Conservation (phyloP, 306 rosid species). For the Lotus japonicus region DNA sequence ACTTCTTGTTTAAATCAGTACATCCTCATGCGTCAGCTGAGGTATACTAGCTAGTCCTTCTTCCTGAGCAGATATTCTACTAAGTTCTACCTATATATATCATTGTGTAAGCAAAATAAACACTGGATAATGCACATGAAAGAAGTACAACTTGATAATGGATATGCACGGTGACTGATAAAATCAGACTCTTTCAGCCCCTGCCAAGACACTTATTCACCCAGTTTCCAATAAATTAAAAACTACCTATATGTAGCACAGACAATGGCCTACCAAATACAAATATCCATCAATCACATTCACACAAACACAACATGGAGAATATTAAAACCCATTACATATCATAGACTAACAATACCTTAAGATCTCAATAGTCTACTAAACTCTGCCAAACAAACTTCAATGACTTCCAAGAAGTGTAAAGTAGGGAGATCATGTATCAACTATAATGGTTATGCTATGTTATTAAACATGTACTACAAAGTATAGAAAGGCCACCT, state of each 20-base stretch:
- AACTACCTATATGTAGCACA: not conserved
- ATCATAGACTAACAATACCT: conserved; percentile 6
- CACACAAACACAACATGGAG: not conserved
- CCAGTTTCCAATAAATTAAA: conserved; percentile 7
- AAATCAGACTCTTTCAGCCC: conserved; percentile 19
- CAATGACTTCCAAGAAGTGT: conserved; percentile 25
- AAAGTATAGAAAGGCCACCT: not conserved
- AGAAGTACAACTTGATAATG: conserved; percentile 12
- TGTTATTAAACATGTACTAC: conserved; percentile 15
- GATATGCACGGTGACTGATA: conserved; percentile 10
- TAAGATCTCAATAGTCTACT: conserved; percentile 7
- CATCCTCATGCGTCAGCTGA: conserved; percentile 7
- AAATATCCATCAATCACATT: conserved; percentile 11
- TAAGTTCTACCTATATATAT: not conserved
- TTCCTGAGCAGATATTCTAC: not conserved
- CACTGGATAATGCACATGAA: not conserved
- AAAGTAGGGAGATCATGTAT: not conserved
- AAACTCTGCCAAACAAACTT: conserved; percentile 53
- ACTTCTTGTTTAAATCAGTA: not conserved
- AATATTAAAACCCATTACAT: conserved; percentile 3
- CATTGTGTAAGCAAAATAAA: conserved; percentile 3
- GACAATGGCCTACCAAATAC: not conserved
- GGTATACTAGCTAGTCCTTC: not conserved
- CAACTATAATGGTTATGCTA: conserved; percentile 4
- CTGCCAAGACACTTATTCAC: not conserved